Percentiles rank a stretch among this genome's conserved stretches.
Conservation (phyloP, 345 rosid species). For the Boechera stricta region DNA sequence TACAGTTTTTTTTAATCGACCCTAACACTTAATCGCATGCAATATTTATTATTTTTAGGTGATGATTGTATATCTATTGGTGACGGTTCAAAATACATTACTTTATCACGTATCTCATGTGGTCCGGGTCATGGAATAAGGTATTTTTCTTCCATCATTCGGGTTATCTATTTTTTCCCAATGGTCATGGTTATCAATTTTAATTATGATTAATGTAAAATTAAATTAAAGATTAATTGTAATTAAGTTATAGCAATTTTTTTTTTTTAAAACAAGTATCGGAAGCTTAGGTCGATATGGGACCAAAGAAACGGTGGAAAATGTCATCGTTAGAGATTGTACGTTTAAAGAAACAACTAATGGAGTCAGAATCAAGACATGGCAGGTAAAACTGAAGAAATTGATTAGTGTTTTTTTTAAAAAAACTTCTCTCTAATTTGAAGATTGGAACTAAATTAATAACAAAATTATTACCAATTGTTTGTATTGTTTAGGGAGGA, state of each 20-base stretch:
- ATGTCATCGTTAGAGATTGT: slow-evolving; percentile 42
- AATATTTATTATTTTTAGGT: slow-evolving; percentile 37
- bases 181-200: too few relatives aligned
- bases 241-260: neutral
- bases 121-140: slow-evolving; percentile 73
- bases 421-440: neutral
- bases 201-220: too few relatives aligned
- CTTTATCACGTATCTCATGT: slow-evolving; percentile 45
- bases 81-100: slow-evolving; percentile 45
- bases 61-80: slow-evolving; percentile 68
- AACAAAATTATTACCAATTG: neutral
- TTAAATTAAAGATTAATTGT: too few relatives aligned
- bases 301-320: slow-evolving; percentile 43
- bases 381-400: slow-evolving; percentile 49
- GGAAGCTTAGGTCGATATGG: slow-evolving; percentile 58
- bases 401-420: neutral
- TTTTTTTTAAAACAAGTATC: slow-evolving; percentile 35
- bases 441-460: neutral
- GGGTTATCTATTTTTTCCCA: too few relatives aligned
- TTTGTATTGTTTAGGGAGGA: slow-evolving; percentile 50
- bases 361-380: slow-evolving; percentile 62
- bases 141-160: slow-evolving; percentile 16
- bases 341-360: slow-evolving; percentile 47
- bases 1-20: neutral
- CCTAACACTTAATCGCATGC: too few relatives aligned